These are phyloP conservation scores for Monilinia fructigena DNA, from an alignment of 2,329 filamentous ascomycete species.

Conservation along the genomic window DNA sequence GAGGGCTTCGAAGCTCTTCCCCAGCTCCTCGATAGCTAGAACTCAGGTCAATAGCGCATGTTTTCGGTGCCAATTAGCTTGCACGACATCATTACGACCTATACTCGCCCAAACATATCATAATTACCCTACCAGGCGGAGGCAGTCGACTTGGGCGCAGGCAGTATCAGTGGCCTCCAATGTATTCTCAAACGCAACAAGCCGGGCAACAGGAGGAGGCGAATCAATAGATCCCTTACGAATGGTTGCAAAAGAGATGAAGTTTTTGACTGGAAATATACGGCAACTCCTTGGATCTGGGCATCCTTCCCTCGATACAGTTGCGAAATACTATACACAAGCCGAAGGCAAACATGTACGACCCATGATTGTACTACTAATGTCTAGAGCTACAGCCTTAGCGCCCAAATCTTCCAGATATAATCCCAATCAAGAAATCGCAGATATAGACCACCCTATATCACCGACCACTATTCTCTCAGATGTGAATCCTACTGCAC, in stretches of 20 bases:
- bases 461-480: slow-evolving; percentile 62
- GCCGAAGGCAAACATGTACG: slow-evolving; percentile 96
- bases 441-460: slow-evolving; percentile 58
- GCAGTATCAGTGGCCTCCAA: slow-evolving; percentile 70
- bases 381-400: slow-evolving; percentile 89
- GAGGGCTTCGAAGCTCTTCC: slow-evolving; percentile 50
- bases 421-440: slow-evolving; percentile 37
- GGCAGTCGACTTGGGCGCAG: slow-evolving; percentile 70
- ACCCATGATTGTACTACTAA: slow-evolving; percentile 89
- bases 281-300: slow-evolving; percentile 89
- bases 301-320: slow-evolving; percentile 89
- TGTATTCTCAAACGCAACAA: slow-evolving; percentile 66
- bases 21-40: slow-evolving; percentile 41
- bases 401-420: slow-evolving; percentile 61
- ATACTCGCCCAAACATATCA: slow-evolving; percentile 31
- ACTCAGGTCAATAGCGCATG: slow-evolving; percentile 43
- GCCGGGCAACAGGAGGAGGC: slow-evolving; percentile 57
- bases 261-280: slow-evolving; percentile 91
- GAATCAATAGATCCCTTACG: slow-evolving; percentile 84
- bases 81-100: slow-evolving; percentile 22
- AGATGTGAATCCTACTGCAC: slow-evolving; percentile 74
- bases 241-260: slow-evolving; percentile 93
- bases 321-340: slow-evolving; percentile 97
- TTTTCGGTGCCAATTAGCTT: slow-evolving; percentile 42
- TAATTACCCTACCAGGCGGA: slow-evolving; percentile 45